A percentile compares a stretch with the other conserved stretches of the same genome.
Conservation (phyloP, 1,284 basidiomycete species). For the Abortiporus biennis region DNA sequence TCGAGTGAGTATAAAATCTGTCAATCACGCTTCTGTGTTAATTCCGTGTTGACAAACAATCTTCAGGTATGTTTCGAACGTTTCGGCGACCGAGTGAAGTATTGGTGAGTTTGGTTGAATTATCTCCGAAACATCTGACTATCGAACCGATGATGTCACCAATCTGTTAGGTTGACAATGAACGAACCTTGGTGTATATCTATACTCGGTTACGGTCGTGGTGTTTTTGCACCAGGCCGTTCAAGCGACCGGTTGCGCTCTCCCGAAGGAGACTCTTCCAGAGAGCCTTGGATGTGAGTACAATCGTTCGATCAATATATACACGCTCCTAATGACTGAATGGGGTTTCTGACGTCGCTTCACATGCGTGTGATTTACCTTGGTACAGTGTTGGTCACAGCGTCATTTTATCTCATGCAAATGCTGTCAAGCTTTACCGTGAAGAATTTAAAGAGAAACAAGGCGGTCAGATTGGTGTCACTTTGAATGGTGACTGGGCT, state of each 20-base stretch:
- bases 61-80: conserved; percentile 58
- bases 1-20: conserved; percentile 29
- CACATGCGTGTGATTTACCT: neutral
- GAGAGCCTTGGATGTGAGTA: conserved; percentile 71
- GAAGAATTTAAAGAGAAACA: conserved; percentile 50
- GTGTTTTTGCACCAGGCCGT: conserved; percentile 63
- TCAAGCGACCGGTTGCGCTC: conserved; percentile 53
- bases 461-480: conserved; percentile 66
- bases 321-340: too few relatives aligned
- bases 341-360: neutral
- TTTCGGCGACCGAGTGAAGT: conserved; percentile 71
- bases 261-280: conserved; percentile 51
- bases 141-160: too few relatives aligned
- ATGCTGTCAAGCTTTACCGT: conserved; percentile 60
- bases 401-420: conserved; percentile 64
- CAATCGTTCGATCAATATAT: conserved; percentile 9
- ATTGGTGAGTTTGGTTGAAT: conserved; percentile 44
- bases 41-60: neutral
- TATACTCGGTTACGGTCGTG: conserved; percentile 62
- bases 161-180: conserved; percentile 49
- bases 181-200: conserved; percentile 75
- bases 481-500: conserved; percentile 46
- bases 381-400: conserved; percentile 55
- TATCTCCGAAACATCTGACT: too few relatives aligned
- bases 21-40: too few relatives aligned